Evolutionary conservation across 129 eudicot genomes (phyloP).

Genomic region (Chrysanthemum lavandulifolium): DNA sequence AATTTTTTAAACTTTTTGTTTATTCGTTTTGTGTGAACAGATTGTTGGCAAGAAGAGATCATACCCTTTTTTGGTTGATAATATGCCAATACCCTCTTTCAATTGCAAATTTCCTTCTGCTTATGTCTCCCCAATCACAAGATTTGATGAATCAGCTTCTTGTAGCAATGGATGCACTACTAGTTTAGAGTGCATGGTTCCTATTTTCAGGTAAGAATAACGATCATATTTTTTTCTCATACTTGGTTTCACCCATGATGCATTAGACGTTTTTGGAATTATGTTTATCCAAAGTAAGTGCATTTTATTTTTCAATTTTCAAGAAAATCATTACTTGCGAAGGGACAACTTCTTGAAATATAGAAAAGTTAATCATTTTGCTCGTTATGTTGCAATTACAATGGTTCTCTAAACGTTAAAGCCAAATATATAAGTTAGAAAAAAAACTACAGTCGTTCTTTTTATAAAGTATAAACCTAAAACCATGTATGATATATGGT

Average conservation of each 20-base stretch:
- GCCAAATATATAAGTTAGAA: too few species aligned
- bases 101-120: slow-evolving; percentile 38
- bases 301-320: background rate
- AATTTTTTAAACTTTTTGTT: background rate
- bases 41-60: slow-evolving; percentile 71
- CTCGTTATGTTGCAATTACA: background rate
- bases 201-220: slow-evolving; percentile 39
- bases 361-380: too few species aligned
- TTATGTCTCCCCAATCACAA: slow-evolving; percentile 27
- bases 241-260: background rate
- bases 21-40: slow-evolving; percentile 30
- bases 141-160: slow-evolving; percentile 50
- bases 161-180: slow-evolving; percentile 37
- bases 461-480: too few species aligned
- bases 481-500: too few species aligned
- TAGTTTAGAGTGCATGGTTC: slow-evolving; percentile 27
- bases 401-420: too few species aligned
- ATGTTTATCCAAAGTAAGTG: background rate
- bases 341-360: background rate
- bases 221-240: background rate
- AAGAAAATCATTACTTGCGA: background rate
- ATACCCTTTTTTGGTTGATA: slow-evolving; percentile 61
- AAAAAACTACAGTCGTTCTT: too few species aligned
- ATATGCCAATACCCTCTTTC: slow-evolving; percentile 50
- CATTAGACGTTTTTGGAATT: background rate